Percentiles rank a stretch among this genome's conserved stretches.
phyloP scores from a whole-genome alignment of 805 yeast genomes.

The Kluyveromyces wickerhamii region DNA sequence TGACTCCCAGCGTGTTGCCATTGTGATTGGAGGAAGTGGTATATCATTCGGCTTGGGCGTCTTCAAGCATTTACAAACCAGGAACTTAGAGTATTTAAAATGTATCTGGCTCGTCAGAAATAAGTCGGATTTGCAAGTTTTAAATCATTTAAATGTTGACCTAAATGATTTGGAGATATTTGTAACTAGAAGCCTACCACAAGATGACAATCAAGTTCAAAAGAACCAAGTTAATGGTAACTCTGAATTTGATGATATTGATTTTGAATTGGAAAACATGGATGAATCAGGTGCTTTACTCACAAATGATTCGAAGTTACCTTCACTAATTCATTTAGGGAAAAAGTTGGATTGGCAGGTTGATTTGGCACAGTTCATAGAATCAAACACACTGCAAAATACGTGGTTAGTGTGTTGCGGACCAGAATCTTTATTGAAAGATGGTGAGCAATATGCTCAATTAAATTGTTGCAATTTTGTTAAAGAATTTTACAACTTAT shows the following conservation, averaged over 20 bases:
- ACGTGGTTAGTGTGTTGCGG: conserved; percentile 29
- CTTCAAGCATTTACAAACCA: conserved; percentile 32
- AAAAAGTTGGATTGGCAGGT: conserved; percentile 23
- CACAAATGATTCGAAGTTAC: conserved; percentile 9
- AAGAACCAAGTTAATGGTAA: neutral
- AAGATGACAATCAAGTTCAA: conserved; percentile 6
- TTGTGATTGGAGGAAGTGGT: conserved; percentile 71
- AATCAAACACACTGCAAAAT: conserved; percentile 10
- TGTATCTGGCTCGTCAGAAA: conserved; percentile 50
- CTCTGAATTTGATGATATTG: conserved; percentile 10
- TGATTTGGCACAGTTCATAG: conserved; percentile 19
- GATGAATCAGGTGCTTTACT: conserved; percentile 15
- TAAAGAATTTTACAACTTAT: conserved; percentile 19
- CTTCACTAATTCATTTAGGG: conserved; percentile 14
- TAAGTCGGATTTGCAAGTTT: conserved; percentile 39
- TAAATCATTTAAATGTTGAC: conserved; percentile 32
- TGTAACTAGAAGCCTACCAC: conserved; percentile 7
- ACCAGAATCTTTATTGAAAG: conserved; percentile 18
- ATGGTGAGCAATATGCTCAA: conserved; percentile 16
- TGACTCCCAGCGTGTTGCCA: conserved; percentile 41
- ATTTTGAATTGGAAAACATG: conserved; percentile 13
- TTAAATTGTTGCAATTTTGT: conserved; percentile 16
- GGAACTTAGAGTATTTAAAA: conserved; percentile 26
- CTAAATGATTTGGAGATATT: conserved; percentile 7
- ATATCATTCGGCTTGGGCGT: conserved; percentile 55